Base-by-base conservation (phyloP, 2,329 filamentous ascomycete species). In the Penicillium corylophilum region DNA sequence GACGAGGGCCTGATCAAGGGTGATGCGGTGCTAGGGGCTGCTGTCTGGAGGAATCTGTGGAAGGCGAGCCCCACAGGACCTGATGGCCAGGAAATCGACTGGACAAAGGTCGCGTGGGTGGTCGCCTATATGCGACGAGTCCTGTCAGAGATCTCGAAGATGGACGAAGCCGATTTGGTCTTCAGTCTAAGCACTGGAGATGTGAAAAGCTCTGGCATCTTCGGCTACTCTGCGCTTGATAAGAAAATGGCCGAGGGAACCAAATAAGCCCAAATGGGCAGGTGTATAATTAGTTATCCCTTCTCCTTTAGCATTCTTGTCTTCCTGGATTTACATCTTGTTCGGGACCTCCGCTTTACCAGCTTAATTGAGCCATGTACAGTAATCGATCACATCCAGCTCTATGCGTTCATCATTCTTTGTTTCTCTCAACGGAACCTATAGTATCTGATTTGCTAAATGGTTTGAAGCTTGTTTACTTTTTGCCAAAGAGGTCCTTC, bases 11-110 rank as follows among this genome's bases (percentile, higher is more conserved):
- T 77, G 42, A 66, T 72, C 18, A 75, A 75, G 50, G 74, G 77
- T 2, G 75, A 79, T 64, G 73, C 74, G 8, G 71, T 77, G 46
- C 66, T 79, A 41, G 72, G 70, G 4, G 74, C 88, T 38, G 94
- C 94, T 8, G 79, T 99, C 43, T 99, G 94, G 94, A 82, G 94
- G 65, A 97, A 97, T 72, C 69, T 99, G 50, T 95, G 90, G 79
- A 91, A 93, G 75, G 90, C 83, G 20, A 77, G 76, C 41, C 78
- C 83, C 52, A 67, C 62, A n/a, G 64, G 60, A 5, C 60, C 67
- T 2, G 64, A 70, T 44, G 70, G 67, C 1, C 50, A 66, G 20
- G 79, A 86, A 49, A 78, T 86, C 16, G 82, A 89, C 70, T 77
- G 84, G 63, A 74, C 74, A 44, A 79, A 80, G 61, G 66, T 89